Evolutionary conservation across 345 rosid species (phyloP).

Genomic region (Euphorbia pulcherrima): DNA sequence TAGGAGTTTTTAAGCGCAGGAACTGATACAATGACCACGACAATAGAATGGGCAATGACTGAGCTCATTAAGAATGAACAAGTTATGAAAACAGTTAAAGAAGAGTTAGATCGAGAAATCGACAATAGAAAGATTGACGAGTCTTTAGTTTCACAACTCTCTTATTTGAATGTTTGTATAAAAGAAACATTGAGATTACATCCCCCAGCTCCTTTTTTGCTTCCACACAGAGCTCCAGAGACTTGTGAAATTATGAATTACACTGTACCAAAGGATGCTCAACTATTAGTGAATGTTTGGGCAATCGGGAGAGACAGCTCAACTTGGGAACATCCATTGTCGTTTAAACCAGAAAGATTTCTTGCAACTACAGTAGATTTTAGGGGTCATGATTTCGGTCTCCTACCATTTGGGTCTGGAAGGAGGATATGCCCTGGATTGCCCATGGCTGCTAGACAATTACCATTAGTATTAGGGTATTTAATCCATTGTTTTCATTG

Average conservation of each 20-base stretch:
- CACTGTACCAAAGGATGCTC: conserved; percentile 18
- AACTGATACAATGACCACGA: conserved; percentile 6
- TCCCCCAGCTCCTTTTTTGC: conserved; percentile 17
- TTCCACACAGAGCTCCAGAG: conserved; percentile 15
- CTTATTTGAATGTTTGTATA: conserved; percentile 12
- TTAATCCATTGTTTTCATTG: conserved; percentile 5
- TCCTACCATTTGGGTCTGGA: conserved; percentile 20
- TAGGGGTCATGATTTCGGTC: conserved; percentile 7
- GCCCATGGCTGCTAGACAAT: conserved; percentile 1
- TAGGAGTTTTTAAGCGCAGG: conserved; percentile 14
- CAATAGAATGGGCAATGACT: not conserved
- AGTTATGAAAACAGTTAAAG: not conserved
- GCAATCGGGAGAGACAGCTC: conserved; percentile 15
- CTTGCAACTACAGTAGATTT: conserved; percentile 1
- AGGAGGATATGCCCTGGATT: conserved; percentile 21
- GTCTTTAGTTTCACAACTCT: conserved; percentile 1
- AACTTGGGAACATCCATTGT: conserved; percentile 16
- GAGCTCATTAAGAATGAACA: not conserved
- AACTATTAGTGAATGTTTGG: conserved; percentile 17
- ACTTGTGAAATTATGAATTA: conserved; percentile 20
- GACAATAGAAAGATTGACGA: not conserved
- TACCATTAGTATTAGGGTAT: conserved; percentile 9
- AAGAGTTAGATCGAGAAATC: conserved; percentile 12
- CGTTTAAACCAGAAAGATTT: conserved; percentile 22
- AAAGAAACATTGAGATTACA: conserved; percentile 23